These are phyloP conservation scores for Pestalotiopsis sp. DNA, from an alignment of 2,329 filamentous ascomycete genomes.

Conservation along the genomic window DNA sequence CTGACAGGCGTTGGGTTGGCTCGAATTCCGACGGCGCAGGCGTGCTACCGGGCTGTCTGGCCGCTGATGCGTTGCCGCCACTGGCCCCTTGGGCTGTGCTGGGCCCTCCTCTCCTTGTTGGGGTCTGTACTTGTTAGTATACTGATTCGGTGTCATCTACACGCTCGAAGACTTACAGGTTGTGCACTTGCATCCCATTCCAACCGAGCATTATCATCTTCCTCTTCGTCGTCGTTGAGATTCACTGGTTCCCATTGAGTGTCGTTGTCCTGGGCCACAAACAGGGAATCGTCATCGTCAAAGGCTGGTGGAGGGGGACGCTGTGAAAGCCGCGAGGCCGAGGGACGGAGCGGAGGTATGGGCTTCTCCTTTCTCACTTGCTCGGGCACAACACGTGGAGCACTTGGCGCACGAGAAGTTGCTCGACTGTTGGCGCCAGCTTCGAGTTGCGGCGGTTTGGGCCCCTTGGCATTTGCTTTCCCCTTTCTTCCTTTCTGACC, in stretches of 20 bases:
- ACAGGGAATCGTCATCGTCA: slow-evolving; percentile 67
- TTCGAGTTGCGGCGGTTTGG: slow-evolving; percentile 46
- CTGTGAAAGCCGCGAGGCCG: slow-evolving; percentile 48
- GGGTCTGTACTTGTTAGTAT: slow-evolving; percentile 35
- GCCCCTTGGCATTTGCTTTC: slow-evolving; percentile 40
- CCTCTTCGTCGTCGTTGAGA: slow-evolving; percentile 59
- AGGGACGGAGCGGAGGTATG: slow-evolving; percentile 37
- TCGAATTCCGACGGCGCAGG: slow-evolving; percentile 48
- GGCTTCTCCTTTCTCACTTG: slow-evolving; percentile 39
- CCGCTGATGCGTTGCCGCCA: slow-evolving; percentile 17
- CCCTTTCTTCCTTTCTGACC: slow-evolving; percentile 48
- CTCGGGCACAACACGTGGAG: slow-evolving; percentile 32
- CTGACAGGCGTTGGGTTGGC: slow-evolving; percentile 74
- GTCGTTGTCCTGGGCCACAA: slow-evolving; percentile 71
- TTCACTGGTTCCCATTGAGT: slow-evolving; percentile 71
- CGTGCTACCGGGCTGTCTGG: not conserved
- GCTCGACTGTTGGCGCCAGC: slow-evolving; percentile 46
- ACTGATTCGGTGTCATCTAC: not conserved
- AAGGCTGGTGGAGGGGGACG: slow-evolving; percentile 57
- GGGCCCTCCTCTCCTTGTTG: slow-evolving; percentile 44
- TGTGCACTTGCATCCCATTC: slow-evolving; percentile 74
- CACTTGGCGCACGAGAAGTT: slow-evolving; percentile 31
- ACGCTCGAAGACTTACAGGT: slow-evolving; percentile 46
- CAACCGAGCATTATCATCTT: slow-evolving; percentile 66
- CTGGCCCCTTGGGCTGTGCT: slow-evolving; percentile 29